phyloP scores from a whole-genome alignment of 495 filamentous ascomycete genomes.

The Daldinia loculata region DNA sequence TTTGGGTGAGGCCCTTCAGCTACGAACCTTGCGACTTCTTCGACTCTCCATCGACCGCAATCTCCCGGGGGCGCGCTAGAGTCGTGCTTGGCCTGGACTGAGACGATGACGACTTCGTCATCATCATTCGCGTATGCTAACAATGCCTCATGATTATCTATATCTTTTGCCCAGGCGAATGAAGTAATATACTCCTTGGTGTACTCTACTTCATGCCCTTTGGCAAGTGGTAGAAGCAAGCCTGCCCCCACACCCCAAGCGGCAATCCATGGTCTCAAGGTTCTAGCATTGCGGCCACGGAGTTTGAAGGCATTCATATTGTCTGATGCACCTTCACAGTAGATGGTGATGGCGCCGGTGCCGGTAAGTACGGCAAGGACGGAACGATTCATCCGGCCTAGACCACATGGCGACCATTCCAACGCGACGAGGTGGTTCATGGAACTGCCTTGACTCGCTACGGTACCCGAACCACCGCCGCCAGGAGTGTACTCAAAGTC shows the following conservation, averaged over 20 bases:
- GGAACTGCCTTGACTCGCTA: constrained; percentile 56
- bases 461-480: constrained; percentile 53
- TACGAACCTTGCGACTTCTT: constrained; percentile 54
- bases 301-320: constrained; percentile 26
- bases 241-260: constrained; percentile 58
- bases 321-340: constrained; percentile 52
- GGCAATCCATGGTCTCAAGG: constrained; percentile 40
- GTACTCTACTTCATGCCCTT: constrained; percentile 37
- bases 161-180: constrained; percentile 57
- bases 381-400: constrained; percentile 55
- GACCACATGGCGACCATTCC: constrained; percentile 56
- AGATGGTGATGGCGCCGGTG: constrained; percentile 52
- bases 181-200: constrained; percentile 53
- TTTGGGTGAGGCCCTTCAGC: constrained; percentile 54
- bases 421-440: constrained; percentile 58
- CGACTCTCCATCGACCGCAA: constrained; percentile 50
- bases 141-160: constrained; percentile 48
- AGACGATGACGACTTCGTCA: constrained; percentile 54
- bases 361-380: constrained; percentile 54
- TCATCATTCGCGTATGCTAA: constrained; percentile 56
- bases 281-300: constrained; percentile 33
- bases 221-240: constrained; percentile 50
- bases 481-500: constrained; percentile 42
- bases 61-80: constrained; percentile 32
- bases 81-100: constrained; percentile 47